phyloP scores from a whole-genome alignment of 768 basidiomycete genomes.

The Daedaleopsis nitida region DNA sequence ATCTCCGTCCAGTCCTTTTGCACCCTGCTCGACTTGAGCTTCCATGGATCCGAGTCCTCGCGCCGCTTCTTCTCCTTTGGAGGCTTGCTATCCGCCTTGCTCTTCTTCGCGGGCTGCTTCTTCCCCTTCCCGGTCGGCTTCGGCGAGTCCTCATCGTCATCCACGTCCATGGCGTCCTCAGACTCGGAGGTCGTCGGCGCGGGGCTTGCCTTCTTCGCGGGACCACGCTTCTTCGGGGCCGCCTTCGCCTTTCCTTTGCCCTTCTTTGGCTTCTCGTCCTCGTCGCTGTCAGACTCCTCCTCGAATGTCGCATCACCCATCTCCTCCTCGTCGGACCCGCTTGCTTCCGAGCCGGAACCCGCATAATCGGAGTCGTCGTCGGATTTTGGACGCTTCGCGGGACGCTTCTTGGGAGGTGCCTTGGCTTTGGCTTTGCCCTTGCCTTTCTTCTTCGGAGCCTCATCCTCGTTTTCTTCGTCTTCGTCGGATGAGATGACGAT shows the following conservation, averaged over 20 bases:
- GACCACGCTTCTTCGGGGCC: constrained; percentile 11
- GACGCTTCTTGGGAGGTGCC: constrained; percentile 15
- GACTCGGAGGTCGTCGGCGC: constrained; percentile 21
- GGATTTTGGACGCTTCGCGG: constrained; percentile 22
- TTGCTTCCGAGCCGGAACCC: constrained; percentile 5
- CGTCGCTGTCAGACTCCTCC: constrained; percentile 28
- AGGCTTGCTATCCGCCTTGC: constrained; percentile 39
- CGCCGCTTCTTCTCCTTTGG: constrained; percentile 62
- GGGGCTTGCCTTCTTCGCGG: constrained; percentile 9
- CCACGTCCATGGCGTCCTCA: constrained; percentile 27
- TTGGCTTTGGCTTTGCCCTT: constrained; percentile 15
- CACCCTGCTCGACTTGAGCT: constrained; percentile 61
- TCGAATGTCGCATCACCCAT: neutral
- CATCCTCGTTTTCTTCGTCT: constrained; percentile 44
- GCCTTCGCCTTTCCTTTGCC: constrained; percentile 30
- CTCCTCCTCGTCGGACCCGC: constrained; percentile 5
- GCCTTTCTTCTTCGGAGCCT: constrained; percentile 14
- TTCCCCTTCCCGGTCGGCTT: constrained; percentile 21
- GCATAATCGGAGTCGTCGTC: constrained; percentile 23
- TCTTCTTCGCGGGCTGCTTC: constrained; percentile 40
- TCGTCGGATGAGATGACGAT: constrained; percentile 50
- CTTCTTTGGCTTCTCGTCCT: constrained; percentile 30
- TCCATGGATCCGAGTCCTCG: constrained; percentile 76
- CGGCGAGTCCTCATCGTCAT: constrained; percentile 14
- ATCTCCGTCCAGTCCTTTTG: constrained; percentile 76